Base-by-base conservation (phyloP, 257 asterid species). In the Vinca minor region DNA sequence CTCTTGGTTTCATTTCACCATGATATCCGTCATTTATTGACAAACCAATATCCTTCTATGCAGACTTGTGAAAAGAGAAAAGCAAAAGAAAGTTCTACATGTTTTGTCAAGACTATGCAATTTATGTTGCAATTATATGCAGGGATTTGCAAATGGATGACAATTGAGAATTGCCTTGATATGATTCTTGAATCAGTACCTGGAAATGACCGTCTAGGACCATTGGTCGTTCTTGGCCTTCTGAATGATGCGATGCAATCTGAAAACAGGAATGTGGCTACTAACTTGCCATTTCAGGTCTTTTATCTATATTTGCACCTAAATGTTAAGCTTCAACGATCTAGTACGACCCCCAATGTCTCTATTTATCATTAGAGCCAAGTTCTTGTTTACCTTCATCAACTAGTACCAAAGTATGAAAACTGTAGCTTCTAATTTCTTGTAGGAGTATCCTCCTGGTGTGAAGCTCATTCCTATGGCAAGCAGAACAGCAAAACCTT, bases 381-480 rank as follows among this genome's bases (percentile, higher is more conserved):
- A 50, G 11, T 31, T 23, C 13, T 26, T 18, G 12, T 42, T 55
- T 29, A 13, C 46, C 62, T 39, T 48, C 38, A 41, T 52, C 21
- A 48, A 56, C 56, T 29, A 55, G 5, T 55, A 42, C 66, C 14
- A 18, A 18, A 26, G 64, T 68, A 14, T 36, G 25, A 55, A 41
- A 34, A 49, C 25, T 48, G 55, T 26, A 34, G 20, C 49, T 74
- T 52, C 49, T 69, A 65, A 61, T 64, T 44, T 50, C 65, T 53
- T 64, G 54, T 80, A 92, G 96, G 98, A 89, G 76, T 92, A 87
- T 75, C 98, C 96, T 66, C 89, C 85, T 29, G 96, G 96, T 29
- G 82, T 92, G 47, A 89, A 77, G 69, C 44, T 89, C 73, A 71
- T 92, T 47, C 98, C 96, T 29, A 87, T 92, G 98, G 81, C 75